These are phyloP conservation scores for Helichrysum umbraculigerum DNA, from an alignment of 129 eudicot genomes.

Conservation along the genomic window DNA sequence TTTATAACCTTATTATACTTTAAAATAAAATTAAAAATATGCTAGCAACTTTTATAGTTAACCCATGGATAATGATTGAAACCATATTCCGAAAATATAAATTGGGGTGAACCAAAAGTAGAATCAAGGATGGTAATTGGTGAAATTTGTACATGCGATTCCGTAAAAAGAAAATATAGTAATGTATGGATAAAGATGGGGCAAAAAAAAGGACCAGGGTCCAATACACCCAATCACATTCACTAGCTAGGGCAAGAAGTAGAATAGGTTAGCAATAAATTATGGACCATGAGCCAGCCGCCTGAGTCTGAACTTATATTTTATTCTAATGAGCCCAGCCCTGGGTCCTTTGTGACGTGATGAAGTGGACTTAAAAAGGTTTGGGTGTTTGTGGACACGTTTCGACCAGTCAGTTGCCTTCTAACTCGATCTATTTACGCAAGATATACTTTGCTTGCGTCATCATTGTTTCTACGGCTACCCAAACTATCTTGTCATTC, in stretches of 20 bases:
- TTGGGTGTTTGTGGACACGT: conserved; percentile 15
- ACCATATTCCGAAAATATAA: not conserved
- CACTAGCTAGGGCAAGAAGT: not conserved
- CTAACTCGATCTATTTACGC: conserved; percentile 17
- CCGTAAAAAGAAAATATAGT: conserved; percentile 33
- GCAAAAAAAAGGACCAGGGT: conserved; percentile 11
- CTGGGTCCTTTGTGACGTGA: conserved; percentile 42
- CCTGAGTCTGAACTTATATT: conserved; percentile 15
- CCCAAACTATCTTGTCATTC: conserved; percentile 36
- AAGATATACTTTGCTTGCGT: conserved; percentile 14
- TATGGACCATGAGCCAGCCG: conserved; percentile 33
- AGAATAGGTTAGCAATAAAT: not conserved
- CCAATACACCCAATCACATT: not conserved
- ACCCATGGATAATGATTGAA: not conserved
- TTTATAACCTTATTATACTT: too few species aligned
- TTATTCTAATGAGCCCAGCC: not conserved
- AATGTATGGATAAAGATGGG: conserved; percentile 36
- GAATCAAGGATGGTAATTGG: conserved; percentile 8
- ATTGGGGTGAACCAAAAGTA: not conserved
- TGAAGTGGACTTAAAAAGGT: conserved; percentile 11
- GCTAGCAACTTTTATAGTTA: too few species aligned
- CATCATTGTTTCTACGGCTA: conserved; percentile 25
- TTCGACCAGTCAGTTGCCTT: conserved; percentile 24
- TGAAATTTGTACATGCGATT: conserved; percentile 7
- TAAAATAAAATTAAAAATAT: too few species aligned